Conservation (phyloP, 2,329 filamentous ascomycete species). For the Albifimbria verrucaria region DNA sequence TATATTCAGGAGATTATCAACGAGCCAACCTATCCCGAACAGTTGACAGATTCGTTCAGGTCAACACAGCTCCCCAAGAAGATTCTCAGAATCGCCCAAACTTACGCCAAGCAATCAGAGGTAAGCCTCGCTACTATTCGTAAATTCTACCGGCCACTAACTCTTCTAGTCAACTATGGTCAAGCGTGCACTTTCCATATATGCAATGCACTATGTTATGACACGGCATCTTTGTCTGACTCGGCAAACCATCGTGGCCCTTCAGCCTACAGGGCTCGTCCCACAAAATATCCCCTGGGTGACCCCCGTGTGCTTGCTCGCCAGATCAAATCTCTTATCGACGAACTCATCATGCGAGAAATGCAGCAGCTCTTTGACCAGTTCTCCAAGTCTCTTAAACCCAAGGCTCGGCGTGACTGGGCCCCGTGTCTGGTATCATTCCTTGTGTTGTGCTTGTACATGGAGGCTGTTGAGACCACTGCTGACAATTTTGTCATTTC, state of each 20-base stretch:
- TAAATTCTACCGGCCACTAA: slow-evolving; percentile 10
- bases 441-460: slow-evolving; percentile 54
- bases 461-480: slow-evolving; percentile 54
- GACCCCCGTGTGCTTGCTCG: slow-evolving; percentile 53
- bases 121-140: slow-evolving; percentile 26
- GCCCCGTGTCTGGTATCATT: slow-evolving; percentile 56
- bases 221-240: slow-evolving; percentile 53
- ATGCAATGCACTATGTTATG: slow-evolving; percentile 56
- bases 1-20: slow-evolving; percentile 47
- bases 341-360: slow-evolving; percentile 51
- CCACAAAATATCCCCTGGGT: slow-evolving; percentile 41
- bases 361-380: slow-evolving; percentile 49
- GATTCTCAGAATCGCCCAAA: slow-evolving; percentile 45
- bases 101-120: slow-evolving; percentile 42
- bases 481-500: slow-evolving; percentile 50
- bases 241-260: slow-evolving; percentile 34
- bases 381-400: slow-evolving; percentile 52
- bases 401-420: slow-evolving; percentile 51
- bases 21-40: slow-evolving; percentile 46
- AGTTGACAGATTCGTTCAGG: slow-evolving; percentile 45
- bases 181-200: slow-evolving; percentile 50
- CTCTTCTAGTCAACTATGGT: slow-evolving; percentile 42
- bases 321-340: slow-evolving; percentile 54
- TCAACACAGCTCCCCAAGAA: slow-evolving; percentile 43
- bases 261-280: slow-evolving; percentile 39